phyloP scores from a whole-genome alignment of 306 rosid species.

The cucumber (Cucumis sativus) region Cucumber_9930_V3 NC_026660.2:29493501-29494000 shows the following conservation, averaged over 20 bases:
- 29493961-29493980: neutral
- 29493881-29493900: neutral
- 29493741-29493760: neutral
- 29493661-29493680: too few relatives aligned
- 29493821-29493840: neutral
- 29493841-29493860: neutral
- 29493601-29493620: neutral
- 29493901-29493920: neutral
- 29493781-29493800: neutral
- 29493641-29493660: neutral
- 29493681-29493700: neutral
- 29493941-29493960: neutral
- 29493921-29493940: neutral
- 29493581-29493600: neutral
- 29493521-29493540: neutral
- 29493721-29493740: neutral
- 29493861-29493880: neutral
- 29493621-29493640: neutral
- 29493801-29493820: neutral
- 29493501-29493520: neutral
- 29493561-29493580: too few relatives aligned
- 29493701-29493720: neutral
- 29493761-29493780: too few relatives aligned
- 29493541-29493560: neutral
- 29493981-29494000: neutral